These are phyloP conservation scores for Tetrahymena borealis DNA, from an alignment of 73 alveolate genomes.

Conservation along the genomic window DNA sequence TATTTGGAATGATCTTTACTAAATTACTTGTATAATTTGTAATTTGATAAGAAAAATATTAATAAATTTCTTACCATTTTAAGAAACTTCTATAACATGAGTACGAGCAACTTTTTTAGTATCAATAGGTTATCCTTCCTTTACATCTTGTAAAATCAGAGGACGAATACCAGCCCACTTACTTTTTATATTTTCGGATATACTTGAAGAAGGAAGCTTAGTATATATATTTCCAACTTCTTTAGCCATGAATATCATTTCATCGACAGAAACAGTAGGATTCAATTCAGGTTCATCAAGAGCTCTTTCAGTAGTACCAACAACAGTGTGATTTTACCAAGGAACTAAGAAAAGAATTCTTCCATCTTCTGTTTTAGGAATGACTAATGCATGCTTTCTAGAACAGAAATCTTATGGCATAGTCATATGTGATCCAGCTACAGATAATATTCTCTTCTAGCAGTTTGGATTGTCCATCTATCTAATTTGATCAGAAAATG, in stretches of 20 bases:
- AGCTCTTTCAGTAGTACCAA: slow-evolving; percentile 83
- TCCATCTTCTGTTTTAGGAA: slow-evolving; percentile 80
- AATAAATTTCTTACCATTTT: not conserved
- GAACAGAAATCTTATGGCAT: slow-evolving; percentile 48
- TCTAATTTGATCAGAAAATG: slow-evolving; percentile 70
- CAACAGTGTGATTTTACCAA: slow-evolving; percentile 61
- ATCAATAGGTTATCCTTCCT: slow-evolving; percentile 31
- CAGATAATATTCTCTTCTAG: slow-evolving; percentile 49
- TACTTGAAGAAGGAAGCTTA: not conserved
- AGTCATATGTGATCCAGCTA: slow-evolving; percentile 77
- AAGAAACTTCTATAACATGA: slow-evolving; percentile 68
- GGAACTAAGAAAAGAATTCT: slow-evolving; percentile 68
- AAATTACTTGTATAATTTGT: too few relatives aligned
- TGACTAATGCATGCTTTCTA: slow-evolving; percentile 47
- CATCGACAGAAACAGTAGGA: slow-evolving; percentile 31
- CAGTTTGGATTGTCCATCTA: slow-evolving; percentile 57
- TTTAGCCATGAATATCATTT: slow-evolving; percentile 22
- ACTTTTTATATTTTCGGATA: slow-evolving; percentile 35
- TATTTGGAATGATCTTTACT: not conserved
- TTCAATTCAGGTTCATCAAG: slow-evolving; percentile 13
- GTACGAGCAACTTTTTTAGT: slow-evolving; percentile 59
- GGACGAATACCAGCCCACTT: slow-evolving; percentile 86
- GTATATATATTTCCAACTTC: slow-evolving; percentile 16
- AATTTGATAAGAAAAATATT: too few relatives aligned
- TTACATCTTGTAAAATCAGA: slow-evolving; percentile 25